Base-by-base conservation (phyloP, 2,329 filamentous ascomycete species). In the Neofusicoccum ribis region DNA sequence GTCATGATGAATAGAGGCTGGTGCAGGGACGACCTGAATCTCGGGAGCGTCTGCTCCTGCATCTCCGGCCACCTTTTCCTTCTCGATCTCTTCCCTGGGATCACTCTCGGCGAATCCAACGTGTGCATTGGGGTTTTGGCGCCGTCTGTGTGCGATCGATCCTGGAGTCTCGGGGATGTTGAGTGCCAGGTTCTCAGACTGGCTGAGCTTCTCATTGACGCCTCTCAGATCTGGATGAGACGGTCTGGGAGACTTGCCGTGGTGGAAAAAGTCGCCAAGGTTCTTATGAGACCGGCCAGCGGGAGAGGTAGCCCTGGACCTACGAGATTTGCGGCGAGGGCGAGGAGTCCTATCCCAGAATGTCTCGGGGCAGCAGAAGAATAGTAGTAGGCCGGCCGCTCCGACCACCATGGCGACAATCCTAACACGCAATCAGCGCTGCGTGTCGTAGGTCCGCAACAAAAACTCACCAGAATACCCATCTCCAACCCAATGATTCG, bases 341-440 rank as follows among this genome's bases (percentile, higher is more conserved):
- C 80, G 78, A 8, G 93, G 93, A 2, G 90, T 89, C 54, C 94
- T 85, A 76, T 97, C 93, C 94, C 94, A 98, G 70, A 97, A 97
- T 0, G 93, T 97, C 79, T 98, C 94, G 0, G 94, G 94, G 0
- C 97, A 91, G 71, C 97, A 96, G 66, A 97, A 83, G 75, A 96
- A 97, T 1, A 98, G 83, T 2, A 96, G 79, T 20, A 86, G 75
- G 43, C 88, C 84, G 66, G 88, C 89, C 54, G 91, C 85, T 0
- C 83, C 91, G 39, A 93, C 90, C 9, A 96, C 81, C 3, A 97
- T 91, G 0, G 93, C 87, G 51, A 96, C 88, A 64, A 96, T 88
- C 90, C 90, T 91, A 60, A 9, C 54, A 12, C 17, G 14, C 9
- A 27, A 27, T 67, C 37, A 67, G 64, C n/a, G 27, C 3, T 12